Evolutionary conservation across 768 basidiomycete genomes (phyloP), one percentile per base, ranked within the genome.

Genomic region (Suillus brevipes): DNA sequence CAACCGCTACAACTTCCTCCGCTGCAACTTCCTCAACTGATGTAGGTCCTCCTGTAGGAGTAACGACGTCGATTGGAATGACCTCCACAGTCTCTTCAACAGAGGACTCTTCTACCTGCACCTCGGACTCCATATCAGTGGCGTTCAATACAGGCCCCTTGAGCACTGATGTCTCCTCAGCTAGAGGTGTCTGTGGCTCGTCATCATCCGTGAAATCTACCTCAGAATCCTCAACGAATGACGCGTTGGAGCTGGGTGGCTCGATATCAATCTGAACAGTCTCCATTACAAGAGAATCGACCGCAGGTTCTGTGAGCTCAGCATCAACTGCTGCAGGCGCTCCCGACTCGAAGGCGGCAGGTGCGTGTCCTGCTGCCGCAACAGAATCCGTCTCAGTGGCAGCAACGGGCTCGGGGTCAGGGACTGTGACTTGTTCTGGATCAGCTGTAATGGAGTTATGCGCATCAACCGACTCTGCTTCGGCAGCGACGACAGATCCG

Each of bases 161-260:
- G 7, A 59, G 12, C 10, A 37, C 42, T 9, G 12, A 49, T 8
- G 16, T 52, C 62, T 58, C 43, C 31, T 56, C 52, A 23, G 50
- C 31, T 28, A 31, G 37, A 23, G 55, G n/a, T 16, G 62, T 38
- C 37, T 40, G 43, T 20, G 47, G 37, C 31, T 47, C 63, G 4
- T n/a, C 59, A 45, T 12, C 37, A 16, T 20, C 6, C 8, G 31
- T 10, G 10, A 61, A 60, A 23, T 2, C 43, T 20, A 64, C 42
- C 34, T 64, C 59, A 9, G 63, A 58, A 38, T 64, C 63, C 42
- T 64, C 63, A 3, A 61, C 13, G 43, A 64, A 49, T 18, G 63
- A 64, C 3, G 6, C 25, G 18, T 31, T 60, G 23, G 63, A 49
- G 36, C 57, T 61, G 25, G 63, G 63, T 47, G 59, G n/a, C 49